Base-by-base conservation (phyloP, 2,329 filamentous ascomycete species). In the Ophiosphaerella narmari region DNA sequence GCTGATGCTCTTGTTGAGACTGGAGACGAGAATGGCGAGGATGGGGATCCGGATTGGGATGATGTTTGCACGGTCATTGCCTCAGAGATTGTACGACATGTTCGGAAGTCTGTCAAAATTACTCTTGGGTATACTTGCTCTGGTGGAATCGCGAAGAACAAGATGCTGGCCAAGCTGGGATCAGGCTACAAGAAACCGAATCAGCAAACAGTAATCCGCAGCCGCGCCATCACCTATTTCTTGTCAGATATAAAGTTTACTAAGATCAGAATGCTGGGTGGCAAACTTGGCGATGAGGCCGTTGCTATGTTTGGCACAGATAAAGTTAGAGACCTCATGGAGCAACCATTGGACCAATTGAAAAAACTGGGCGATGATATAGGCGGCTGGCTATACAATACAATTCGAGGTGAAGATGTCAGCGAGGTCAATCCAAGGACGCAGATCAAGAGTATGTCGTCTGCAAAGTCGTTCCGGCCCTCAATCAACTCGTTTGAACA, bases 391-490 rank as follows among this genome's bases (percentile, higher is more conserved):
- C 79, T 97, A 9, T 88, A 96, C 74, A 85, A 88, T 46, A 88
- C 87, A 9, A 87, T 97, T 45, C 85, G 94, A 9, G 94, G 94
- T 1, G 85, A 92, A 53, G 94, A 99, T 71, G 78, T 80, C 42
- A 94, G 88, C 63, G 92, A 97, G 72, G 91, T 99, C 59, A 97
- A 91, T 66, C 84, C 91, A 24, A 82, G 93, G 43, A 96, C 91
- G 1, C 90, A 94, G 66, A 96, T 97, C 77, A 97, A 97, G 72
- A 94, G 89, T 13, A 97, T 99, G 92, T 80, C 97, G 12, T 97
- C 91, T 1, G 92, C 94, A 16, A 99, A 99, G 70, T 95, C 91
- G 0, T 99, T 99, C 66, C 82, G 90, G 23, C 94, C 94, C 0
- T 85, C 82, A 48, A 93, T 97, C 68, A 89, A 86, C 60, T 87